Conservation (phyloP, 139 green algal species). For the Chlorella sp. region DNA sequence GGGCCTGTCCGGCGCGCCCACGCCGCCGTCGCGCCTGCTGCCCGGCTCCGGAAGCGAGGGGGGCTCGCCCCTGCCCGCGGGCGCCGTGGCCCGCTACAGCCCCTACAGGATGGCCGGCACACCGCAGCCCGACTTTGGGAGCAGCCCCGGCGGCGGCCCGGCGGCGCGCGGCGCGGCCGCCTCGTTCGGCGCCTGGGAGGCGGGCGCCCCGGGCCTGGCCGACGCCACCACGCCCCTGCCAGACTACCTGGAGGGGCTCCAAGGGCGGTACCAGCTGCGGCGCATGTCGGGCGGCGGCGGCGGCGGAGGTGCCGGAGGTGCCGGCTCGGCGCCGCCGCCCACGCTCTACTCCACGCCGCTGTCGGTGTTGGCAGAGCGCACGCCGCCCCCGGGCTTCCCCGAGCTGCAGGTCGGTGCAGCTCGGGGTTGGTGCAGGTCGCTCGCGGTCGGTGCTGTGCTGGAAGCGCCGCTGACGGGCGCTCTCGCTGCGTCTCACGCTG, state of each 20-base stretch:
- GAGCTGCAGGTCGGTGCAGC: constrained; percentile 16
- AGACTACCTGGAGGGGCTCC: no score
- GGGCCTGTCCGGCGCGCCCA: constrained; percentile 1
- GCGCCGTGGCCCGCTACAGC: not conserved
- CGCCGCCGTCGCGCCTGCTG: not conserved
- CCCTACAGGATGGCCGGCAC: constrained; percentile 9
- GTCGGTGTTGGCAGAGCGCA: constrained; percentile 2
- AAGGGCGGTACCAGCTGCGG: not conserved
- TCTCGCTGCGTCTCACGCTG: not conserved
- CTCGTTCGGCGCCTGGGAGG: not conserved
- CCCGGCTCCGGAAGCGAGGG: not conserved
- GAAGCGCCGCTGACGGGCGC: not conserved
- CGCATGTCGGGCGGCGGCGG: not conserved
- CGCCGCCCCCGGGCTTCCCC: constrained; percentile 11
- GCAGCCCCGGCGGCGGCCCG: no score
- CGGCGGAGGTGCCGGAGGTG: not conserved
- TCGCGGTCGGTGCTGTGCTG: not conserved
- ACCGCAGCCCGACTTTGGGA: constrained; percentile 3
- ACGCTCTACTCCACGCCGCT: not conserved
- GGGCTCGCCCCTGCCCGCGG: not conserved
- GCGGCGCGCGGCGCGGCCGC: no score
- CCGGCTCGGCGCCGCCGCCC: not conserved
- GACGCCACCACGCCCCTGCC: not conserved
- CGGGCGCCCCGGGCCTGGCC: not conserved
- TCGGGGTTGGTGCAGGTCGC: not conserved